Base-by-base conservation (phyloP, 2,329 filamentous ascomycete genomes). In the Alternaria viburni region DNA sequence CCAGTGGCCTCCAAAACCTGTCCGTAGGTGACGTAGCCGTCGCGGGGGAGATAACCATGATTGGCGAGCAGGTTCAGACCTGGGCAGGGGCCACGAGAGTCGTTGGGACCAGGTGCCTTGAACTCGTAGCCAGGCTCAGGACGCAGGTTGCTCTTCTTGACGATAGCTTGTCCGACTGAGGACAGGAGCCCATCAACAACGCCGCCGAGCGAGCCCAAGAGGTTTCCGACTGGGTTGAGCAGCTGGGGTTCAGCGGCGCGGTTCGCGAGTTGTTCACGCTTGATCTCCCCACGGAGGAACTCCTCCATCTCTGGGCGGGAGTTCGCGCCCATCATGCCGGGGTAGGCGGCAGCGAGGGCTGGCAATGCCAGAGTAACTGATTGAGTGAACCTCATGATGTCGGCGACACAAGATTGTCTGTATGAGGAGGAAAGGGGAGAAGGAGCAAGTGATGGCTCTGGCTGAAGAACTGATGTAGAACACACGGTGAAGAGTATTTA, bases 41-140 rank as follows among this genome's bases (percentile, higher is more conserved):
- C 71, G 52, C 79, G 84, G 4, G 82, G 83, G 1, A 86, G 78
- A 59, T 82, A 84, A 13, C 81, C 81, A 62, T 86, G 82, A 68
- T 86, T 86, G 5, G 84, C 81, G n/a, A 86, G 74, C 0, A 84
- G 81, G 69, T 86, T 87, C 59, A 86, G 74, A 80, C 85, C 84
- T 1, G 85, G 84, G 61, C 84, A 86, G 23, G 84, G 83, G 0
- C 80, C 70, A 15, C 67, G 66, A 56, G 70, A 71, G 54, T 73
- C 71, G 10, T 57, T 56, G 6, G 68, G 57, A 5, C 64, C 62
- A 56, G 69, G 70, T 6, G 68, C 64, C 30, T 64, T 36, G 43
- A 69, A 72, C 19, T 58, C 54, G 44, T 65, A 73, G 10, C 67
- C 69, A 23, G 62, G 63, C 52, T 73, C 69, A 25, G 69, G 71